Conservation (phyloP, 1,284 basidiomycete genomes). For the Pseudozyma pruni region DNA sequence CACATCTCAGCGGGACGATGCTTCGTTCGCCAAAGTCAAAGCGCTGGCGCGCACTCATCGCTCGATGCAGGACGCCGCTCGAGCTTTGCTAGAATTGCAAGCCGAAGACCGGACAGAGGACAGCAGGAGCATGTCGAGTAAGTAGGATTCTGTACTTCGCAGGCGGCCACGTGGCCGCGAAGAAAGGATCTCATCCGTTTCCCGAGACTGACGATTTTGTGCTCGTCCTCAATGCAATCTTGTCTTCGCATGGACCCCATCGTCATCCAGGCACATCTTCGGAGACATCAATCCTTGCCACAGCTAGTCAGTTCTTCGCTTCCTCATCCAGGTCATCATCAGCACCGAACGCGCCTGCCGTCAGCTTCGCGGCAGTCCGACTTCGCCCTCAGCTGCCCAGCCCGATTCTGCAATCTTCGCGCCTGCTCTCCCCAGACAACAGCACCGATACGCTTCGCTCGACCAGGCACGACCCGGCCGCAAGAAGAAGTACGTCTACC, state of each 20-base stretch:
- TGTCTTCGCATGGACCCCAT: background rate
- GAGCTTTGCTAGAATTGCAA: conserved; percentile 15
- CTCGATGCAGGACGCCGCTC: conserved; percentile 3
- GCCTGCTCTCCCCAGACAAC: conserved; percentile 19
- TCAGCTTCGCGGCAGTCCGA: conserved; percentile 2
- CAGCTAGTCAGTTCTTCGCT: conserved; percentile 12
- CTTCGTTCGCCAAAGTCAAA: background rate
- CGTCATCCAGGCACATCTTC: background rate
- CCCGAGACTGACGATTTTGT: conserved; percentile 6
- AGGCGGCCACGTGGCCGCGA: background rate
- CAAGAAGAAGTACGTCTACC: no score
- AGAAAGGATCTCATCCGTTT: conserved; percentile 12
- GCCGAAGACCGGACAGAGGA: conserved; percentile 1
- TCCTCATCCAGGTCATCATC: background rate
- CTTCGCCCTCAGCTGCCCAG: conserved; percentile 12
- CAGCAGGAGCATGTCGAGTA: conserved; percentile 11
- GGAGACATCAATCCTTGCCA: conserved; percentile 9
- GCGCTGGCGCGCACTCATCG: conserved; percentile 4
- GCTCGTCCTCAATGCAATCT: background rate
- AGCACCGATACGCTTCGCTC: conserved; percentile 25
- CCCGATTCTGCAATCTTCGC: conserved; percentile 25
- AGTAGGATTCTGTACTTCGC: no score
- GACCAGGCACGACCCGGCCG: background rate
- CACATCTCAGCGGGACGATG: background rate
- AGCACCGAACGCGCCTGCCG: background rate